Evolutionary conservation across 2,329 filamentous ascomycete genomes (phyloP).

Genomic region (Colletotrichum zoysiae): DNA sequence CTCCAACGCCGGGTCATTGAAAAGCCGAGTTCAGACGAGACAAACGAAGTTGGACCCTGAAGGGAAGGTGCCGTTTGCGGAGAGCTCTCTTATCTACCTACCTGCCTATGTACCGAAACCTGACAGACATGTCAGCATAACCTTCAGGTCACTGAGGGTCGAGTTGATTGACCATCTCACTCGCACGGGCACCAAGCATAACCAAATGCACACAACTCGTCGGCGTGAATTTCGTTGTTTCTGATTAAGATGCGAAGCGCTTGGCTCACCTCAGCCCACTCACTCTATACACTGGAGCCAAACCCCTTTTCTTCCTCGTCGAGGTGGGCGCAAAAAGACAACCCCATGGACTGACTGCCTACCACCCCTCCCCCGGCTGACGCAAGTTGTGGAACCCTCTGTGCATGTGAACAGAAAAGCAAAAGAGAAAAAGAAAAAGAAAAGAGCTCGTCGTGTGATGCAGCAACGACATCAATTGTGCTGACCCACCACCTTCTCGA

Average conservation of each 20-base stretch:
- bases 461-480: not conserved
- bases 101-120: not conserved
- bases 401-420: slow-evolving; percentile 1
- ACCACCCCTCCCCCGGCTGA: not conserved
- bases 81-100: not conserved
- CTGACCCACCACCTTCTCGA: not conserved
- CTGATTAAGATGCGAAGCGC: slow-evolving; percentile 34
- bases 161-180: not conserved
- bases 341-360: not conserved
- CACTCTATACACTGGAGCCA: slow-evolving; percentile 38
- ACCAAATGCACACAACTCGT: not conserved
- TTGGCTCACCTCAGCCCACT: slow-evolving; percentile 24
- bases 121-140: not conserved
- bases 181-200: not conserved
- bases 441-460: not conserved
- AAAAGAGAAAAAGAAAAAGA: not conserved
- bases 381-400: not conserved
- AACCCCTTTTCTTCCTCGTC: slow-evolving; percentile 3
- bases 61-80: not conserved
- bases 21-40: slow-evolving; percentile 7
- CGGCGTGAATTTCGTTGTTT: slow-evolving; percentile 7
- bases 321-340: slow-evolving; percentile 4
- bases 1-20: not conserved
- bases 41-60: not conserved
- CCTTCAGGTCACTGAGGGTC: not conserved